These are phyloP conservation scores for Xerocomellus chrysenteron DNA, from an alignment of 768 basidiomycete species.

Conservation along the genomic window DNA sequence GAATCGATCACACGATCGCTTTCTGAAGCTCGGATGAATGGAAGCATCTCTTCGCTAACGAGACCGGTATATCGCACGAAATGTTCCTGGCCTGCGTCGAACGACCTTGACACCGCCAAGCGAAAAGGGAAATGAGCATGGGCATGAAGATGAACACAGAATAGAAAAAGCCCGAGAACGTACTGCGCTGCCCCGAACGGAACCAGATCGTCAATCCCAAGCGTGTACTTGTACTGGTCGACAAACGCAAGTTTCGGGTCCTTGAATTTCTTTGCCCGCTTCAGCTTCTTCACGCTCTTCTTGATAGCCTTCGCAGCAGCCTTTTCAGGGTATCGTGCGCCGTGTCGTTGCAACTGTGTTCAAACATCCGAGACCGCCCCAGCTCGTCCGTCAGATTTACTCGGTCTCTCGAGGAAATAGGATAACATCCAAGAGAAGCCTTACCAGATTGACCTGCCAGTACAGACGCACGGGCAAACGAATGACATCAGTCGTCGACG, in stretches of 20 bases:
- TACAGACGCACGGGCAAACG: neutral
- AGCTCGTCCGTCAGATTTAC: neutral
- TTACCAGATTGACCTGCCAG: conserved; percentile 18
- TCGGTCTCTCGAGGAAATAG: neutral
- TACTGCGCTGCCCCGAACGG: conserved; percentile 66
- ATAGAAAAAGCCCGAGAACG: conserved; percentile 39
- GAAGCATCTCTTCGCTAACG: conserved; percentile 42
- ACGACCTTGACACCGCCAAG: conserved; percentile 35
- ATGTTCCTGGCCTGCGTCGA: conserved; percentile 47
- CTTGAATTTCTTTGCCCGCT: conserved; percentile 41
- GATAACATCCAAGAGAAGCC: neutral
- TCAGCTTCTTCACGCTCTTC: conserved; percentile 51
- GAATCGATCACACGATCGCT: conserved; percentile 58
- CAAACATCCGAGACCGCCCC: neutral
- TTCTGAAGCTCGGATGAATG: conserved; percentile 50
- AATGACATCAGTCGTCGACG: neutral
- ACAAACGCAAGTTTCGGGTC: conserved; percentile 54
- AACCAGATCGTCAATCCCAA: conserved; percentile 59
- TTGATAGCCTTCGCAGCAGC: conserved; percentile 41
- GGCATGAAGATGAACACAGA: conserved; percentile 38
- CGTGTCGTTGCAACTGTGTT: conserved; percentile 72
- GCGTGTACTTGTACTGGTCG: conserved; percentile 50
- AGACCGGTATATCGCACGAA: conserved; percentile 52
- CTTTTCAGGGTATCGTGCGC: conserved; percentile 68
- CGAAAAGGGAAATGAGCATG: neutral